Base-by-base conservation (phyloP, 2,329 filamentous ascomycete genomes). In the Aspergillus piperis region DNA sequence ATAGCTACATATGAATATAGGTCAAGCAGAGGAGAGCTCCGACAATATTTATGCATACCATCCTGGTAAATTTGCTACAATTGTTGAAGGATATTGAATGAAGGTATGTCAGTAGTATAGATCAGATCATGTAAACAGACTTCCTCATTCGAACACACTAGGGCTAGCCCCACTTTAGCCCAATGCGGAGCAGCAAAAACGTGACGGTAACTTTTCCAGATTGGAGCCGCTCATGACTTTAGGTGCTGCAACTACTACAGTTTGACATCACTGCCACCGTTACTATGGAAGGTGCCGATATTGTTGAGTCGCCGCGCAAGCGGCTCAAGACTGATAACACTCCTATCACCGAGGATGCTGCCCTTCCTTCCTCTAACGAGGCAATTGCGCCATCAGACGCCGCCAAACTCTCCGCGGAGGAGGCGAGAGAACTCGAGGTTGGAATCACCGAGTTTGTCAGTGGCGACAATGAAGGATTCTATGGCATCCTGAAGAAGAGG, bases 401-500 rank as follows among this genome's bases (percentile, higher is more conserved):
- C 11, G 55, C 61, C n/a, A 56, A 48, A 30, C 19, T 57, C 48
- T 47, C 62, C 17, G 54, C 63, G 7, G 59, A 62, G 23, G 71
- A 77, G 66, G 70, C 67, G 21, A 81, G 76, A 62, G 80, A 82
- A 66, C 62, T 68, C 8, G 73, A 80, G 61, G 82, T 84, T 57
- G 88, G 89, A 27, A 90, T 91, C 65, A 84, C 83, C 8, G 81
- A 85, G 64, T 90, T 85, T 71, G 84, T 89, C 15, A 85, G 82
- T 49, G 76, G 81, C 1, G 74, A 82, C n/a, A 80, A 83, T 32
- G 75, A 80, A 58, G 85, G 86, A 1, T 90, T 90, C 65, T 75
- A 78, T 13, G 89, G 88, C 17, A 79, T 88, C 13, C 69, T 91
- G 69, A 91, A 91, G 80, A 87, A 89, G 71, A 83, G 86, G 84